phyloP scores from a whole-genome alignment of 2,329 filamentous ascomycete species.

The Ceratocystis lukuohia region DNA sequence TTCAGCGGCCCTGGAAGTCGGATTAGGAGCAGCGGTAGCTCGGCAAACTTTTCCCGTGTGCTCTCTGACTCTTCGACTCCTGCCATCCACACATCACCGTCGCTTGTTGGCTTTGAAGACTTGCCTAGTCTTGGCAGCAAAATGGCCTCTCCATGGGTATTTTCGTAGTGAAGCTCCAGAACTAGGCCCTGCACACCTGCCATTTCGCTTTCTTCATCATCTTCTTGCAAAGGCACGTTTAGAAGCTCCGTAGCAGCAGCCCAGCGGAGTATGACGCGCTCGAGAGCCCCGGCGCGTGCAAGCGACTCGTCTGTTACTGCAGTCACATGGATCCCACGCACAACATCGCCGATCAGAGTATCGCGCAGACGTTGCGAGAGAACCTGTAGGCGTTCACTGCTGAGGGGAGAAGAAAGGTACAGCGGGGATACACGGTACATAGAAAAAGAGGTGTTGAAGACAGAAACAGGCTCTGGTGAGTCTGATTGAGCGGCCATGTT shows the following conservation, averaged over 20 bases:
- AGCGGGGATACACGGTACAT: constrained; percentile 43
- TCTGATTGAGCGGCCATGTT: constrained; percentile 18
- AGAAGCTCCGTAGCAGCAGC: constrained; percentile 24
- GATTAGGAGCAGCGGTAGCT: constrained; percentile 40
- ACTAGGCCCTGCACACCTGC: constrained; percentile 26
- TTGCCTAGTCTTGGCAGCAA: constrained; percentile 31
- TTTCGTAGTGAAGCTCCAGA: constrained; percentile 41
- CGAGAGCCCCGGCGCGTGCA: constrained; percentile 32
- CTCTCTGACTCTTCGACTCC: not conserved
- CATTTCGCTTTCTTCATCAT: constrained; percentile 10
- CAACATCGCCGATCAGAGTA: constrained; percentile 42
- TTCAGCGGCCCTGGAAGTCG: constrained; percentile 43
- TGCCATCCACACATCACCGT: constrained; percentile 1
- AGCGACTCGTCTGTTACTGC: constrained; percentile 31
- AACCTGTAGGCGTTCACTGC: constrained; percentile 28
- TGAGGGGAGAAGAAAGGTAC: constrained; percentile 28
- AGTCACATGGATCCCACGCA: constrained; percentile 43
- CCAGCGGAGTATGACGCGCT: constrained; percentile 37
- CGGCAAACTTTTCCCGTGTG: constrained; percentile 28
- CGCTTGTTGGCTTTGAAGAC: not conserved
- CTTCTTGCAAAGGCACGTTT: not conserved
- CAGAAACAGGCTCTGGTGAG: constrained; percentile 27
- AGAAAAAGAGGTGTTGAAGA: constrained; percentile 48
- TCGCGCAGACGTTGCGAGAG: constrained; percentile 40
- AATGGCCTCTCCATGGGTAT: constrained; percentile 37